Evolutionary conservation across 1,284 basidiomycete species (phyloP).

Genomic region (Apiotrichum domesticum): DNA sequence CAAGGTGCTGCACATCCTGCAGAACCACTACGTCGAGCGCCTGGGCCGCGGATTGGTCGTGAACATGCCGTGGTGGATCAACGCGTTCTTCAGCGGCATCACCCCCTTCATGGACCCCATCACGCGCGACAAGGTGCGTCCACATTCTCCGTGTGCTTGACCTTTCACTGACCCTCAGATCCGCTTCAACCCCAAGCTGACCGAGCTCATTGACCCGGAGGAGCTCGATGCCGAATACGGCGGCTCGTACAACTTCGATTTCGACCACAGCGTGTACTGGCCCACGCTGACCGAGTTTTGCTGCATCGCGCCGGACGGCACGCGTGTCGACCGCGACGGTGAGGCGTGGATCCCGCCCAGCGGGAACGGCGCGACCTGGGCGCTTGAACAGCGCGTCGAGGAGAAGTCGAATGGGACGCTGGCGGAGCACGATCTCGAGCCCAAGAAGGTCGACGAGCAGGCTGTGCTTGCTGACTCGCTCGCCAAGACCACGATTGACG

Average conservation of each 20-base stretch:
- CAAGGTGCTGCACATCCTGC: slow-evolving; percentile 75
- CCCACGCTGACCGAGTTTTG: slow-evolving; percentile 59
- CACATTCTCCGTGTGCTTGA: too few relatives aligned
- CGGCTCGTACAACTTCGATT: slow-evolving; percentile 69
- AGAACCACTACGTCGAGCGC: slow-evolving; percentile 80
- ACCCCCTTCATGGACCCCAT: slow-evolving; percentile 83
- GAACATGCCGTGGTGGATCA: slow-evolving; percentile 71
- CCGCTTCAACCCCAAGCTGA: slow-evolving; percentile 77
- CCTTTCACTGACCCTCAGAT: slow-evolving; percentile 51
- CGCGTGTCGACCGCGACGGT: slow-evolving; percentile 36
- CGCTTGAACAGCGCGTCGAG: slow-evolving; percentile 24
- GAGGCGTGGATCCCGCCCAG: slow-evolving; percentile 32
- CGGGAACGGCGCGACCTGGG: slow-evolving; percentile 44
- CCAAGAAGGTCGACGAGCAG: neutral
- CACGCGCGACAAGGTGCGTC: slow-evolving; percentile 73
- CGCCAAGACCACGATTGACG: neutral
- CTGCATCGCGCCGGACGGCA: slow-evolving; percentile 35
- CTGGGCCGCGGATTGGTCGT: slow-evolving; percentile 78
- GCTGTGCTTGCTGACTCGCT: neutral
- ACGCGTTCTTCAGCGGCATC: slow-evolving; percentile 81
- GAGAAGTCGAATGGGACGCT: slow-evolving; percentile 2
- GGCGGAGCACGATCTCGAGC: neutral
- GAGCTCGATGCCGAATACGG: slow-evolving; percentile 81
- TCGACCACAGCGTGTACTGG: slow-evolving; percentile 73
- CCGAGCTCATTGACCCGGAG: slow-evolving; percentile 64